Conservation (phyloP, 345 rosid species). For the Populus alba region DNA sequence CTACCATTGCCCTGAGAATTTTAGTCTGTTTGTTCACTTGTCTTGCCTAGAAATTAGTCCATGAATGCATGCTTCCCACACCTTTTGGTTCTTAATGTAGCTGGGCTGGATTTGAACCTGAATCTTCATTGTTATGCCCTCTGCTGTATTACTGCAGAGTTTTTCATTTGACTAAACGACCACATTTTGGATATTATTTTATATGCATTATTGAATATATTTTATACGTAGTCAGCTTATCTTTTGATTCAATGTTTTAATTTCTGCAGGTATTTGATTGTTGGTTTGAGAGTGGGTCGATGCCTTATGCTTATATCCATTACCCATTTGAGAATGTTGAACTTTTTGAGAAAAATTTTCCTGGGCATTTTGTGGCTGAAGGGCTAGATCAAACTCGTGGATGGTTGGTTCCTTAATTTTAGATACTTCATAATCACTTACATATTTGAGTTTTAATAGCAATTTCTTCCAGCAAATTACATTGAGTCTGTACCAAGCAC, state of each 20-base stretch:
- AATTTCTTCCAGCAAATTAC: background rate
- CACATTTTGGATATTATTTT: background rate
- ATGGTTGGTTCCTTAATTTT: constrained; percentile 58
- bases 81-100: background rate
- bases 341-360: constrained; percentile 85
- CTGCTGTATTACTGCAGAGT: background rate
- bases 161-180: background rate
- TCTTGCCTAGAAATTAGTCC: background rate
- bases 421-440: background rate
- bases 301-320: constrained; percentile 99
- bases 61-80: background rate
- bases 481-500: background rate
- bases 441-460: background rate
- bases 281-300: constrained; percentile 99
- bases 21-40: background rate
- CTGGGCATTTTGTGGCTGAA: constrained; percentile 98
- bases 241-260: constrained; percentile 2
- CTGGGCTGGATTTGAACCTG: background rate
- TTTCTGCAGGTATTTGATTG: constrained; percentile 90
- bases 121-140: background rate
- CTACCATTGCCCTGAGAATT: background rate
- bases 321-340: constrained; percentile 95
- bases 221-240: background rate
- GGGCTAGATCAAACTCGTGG: constrained; percentile 99
- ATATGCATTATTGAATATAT: background rate